These are phyloP conservation scores for Cocos nucifera DNA, from an alignment of 176 grass and related monocot genomes.

Conservation along the genomic window DNA sequence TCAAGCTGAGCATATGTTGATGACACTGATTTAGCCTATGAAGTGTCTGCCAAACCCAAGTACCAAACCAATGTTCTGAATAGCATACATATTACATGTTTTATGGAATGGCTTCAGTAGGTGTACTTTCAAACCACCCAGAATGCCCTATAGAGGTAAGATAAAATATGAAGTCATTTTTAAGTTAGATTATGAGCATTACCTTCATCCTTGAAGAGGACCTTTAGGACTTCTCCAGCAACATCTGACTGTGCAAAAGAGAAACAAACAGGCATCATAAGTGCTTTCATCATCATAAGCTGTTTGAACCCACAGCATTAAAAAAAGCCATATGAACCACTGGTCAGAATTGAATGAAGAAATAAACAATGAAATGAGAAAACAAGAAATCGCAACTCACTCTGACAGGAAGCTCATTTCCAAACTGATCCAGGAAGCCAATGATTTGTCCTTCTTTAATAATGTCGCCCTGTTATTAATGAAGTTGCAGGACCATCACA, in stretches of 20 bases:
- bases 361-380: too few relatives aligned
- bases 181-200: neutral
- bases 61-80: neutral
- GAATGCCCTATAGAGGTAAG: neutral
- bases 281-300: neutral
- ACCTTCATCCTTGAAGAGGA: slow-evolving; percentile 12
- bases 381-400: neutral
- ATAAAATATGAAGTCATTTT: neutral
- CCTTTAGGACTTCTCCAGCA: slow-evolving; percentile 9
- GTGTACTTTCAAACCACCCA: neutral
- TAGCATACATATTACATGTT: neutral
- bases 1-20: too few relatives aligned
- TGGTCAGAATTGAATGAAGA: too few relatives aligned
- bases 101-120: neutral
- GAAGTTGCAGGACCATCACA: neutral
- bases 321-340: too few relatives aligned
- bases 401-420: slow-evolving; percentile 11
- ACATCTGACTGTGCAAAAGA: slow-evolving; percentile 12
- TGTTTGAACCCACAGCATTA: neutral
- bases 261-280: too few relatives aligned
- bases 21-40: too few relatives aligned
- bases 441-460: slow-evolving; percentile 18
- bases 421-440: slow-evolving; percentile 16
- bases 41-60: too few relatives aligned
- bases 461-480: slow-evolving; percentile 1